Evolutionary conservation across 352 stramenopile genomes (phyloP).

Genomic region (Saprolegnia parasitica): DNA sequence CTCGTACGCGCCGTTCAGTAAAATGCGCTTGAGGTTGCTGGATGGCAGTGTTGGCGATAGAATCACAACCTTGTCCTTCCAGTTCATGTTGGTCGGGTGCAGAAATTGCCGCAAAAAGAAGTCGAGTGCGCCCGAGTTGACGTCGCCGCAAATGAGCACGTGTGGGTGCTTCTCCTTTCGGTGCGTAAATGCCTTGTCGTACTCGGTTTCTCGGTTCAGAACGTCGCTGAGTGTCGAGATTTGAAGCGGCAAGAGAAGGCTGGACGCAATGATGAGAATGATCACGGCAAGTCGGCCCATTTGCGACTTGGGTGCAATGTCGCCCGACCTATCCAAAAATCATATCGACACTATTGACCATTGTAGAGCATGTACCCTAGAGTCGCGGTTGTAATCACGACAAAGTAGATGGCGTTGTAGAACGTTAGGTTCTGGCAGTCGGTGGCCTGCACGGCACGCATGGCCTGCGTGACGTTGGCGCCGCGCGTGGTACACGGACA

Average conservation of each 20-base stretch:
- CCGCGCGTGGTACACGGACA: not conserved
- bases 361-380: constrained; percentile 40
- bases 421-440: constrained; percentile 63
- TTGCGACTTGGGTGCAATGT: constrained; percentile 56
- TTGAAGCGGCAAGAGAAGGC: constrained; percentile 56
- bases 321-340: constrained; percentile 46
- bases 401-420: constrained; percentile 73
- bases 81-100: constrained; percentile 54
- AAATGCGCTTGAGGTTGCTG: constrained; percentile 48
- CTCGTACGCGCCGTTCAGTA: constrained; percentile 72
- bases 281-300: constrained; percentile 67
- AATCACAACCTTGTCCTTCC: constrained; percentile 64
- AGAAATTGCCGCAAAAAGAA: constrained; percentile 81
- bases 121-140: constrained; percentile 57
- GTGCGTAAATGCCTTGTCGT: constrained; percentile 66
- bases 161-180: constrained; percentile 61
- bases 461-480: not conserved
- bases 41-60: constrained; percentile 54
- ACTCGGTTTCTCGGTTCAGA: constrained; percentile 65
- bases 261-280: constrained; percentile 64
- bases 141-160: constrained; percentile 67
- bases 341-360: not conserved
- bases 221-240: constrained; percentile 67
- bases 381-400: constrained; percentile 78
- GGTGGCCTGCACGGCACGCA: not conserved